Evolutionary conservation across 2,329 filamentous ascomycete species (phyloP).

Genomic region (Trichoderma sp.): DNA sequence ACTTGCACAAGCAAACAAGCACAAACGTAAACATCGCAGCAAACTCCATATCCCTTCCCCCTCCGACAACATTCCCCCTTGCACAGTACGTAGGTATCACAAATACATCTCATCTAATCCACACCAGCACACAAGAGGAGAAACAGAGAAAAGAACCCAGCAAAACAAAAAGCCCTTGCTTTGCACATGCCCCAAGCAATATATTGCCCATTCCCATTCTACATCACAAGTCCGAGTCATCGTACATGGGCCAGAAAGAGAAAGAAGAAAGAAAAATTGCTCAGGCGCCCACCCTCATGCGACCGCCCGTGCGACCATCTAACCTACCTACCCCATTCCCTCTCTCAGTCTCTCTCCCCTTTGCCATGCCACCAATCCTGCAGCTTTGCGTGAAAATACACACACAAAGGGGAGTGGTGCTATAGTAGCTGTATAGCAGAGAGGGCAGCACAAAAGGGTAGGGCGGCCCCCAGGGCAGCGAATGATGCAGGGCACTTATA

Average conservation of each 20-base stretch:
- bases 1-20: no score
- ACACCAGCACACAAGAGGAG: not conserved
- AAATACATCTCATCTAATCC: no score
- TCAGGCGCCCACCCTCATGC: constrained; percentile 17
- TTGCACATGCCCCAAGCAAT: constrained; percentile 4
- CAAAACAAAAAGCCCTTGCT: not conserved
- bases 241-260: not conserved
- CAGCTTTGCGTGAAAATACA: constrained; percentile 22
- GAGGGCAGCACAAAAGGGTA: not conserved
- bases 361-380: not conserved
- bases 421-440: not conserved
- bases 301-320: constrained; percentile 22
- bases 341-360: not conserved
- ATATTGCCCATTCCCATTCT: not conserved
- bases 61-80: no score
- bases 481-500: constrained; percentile 2
- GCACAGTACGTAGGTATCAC: no score
- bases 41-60: no score
- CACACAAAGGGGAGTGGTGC: not conserved
- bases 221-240: not conserved
- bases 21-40: no score
- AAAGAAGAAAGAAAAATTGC: not conserved
- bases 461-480: not conserved
- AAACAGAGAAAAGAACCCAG: not conserved
- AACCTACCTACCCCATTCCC: not conserved